These are phyloP conservation scores for Rhexocercosporidium sp. DNA, from an alignment of 2,329 filamentous ascomycete species.

Conservation along the genomic window DNA sequence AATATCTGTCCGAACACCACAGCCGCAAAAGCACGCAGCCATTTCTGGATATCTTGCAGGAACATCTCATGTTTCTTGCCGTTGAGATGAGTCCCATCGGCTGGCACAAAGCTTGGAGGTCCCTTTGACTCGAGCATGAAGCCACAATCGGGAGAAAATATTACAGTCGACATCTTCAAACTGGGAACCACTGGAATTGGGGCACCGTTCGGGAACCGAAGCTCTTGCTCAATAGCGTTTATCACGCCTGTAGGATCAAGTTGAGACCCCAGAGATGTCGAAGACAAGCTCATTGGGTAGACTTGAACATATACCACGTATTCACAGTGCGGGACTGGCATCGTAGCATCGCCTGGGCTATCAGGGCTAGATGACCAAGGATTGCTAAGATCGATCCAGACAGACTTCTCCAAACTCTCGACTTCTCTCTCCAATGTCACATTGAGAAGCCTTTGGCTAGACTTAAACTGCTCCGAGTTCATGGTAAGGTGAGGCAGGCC, in stretches of 20 bases:
- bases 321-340: conserved; percentile 80
- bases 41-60: conserved; percentile 61
- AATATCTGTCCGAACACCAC: conserved; percentile 66
- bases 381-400: conserved; percentile 63
- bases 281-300: conserved; percentile 45
- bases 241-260: conserved; percentile 48
- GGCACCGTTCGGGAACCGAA: conserved; percentile 64
- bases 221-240: conserved; percentile 63
- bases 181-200: conserved; percentile 58
- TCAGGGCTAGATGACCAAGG: conserved; percentile 79
- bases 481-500: conserved; percentile 83
- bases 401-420: conserved; percentile 62
- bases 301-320: conserved; percentile 86
- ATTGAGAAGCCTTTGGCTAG: conserved; percentile 71
- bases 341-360: conserved; percentile 61
- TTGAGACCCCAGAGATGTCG: conserved; percentile 40
- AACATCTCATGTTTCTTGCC: conserved; percentile 67
- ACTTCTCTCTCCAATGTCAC: conserved; percentile 72
- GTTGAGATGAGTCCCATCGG: conserved; percentile 59
- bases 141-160: conserved; percentile 72
- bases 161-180: conserved; percentile 65
- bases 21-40: conserved; percentile 60
- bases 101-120: conserved; percentile 58
- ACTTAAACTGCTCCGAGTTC: conserved; percentile 56
- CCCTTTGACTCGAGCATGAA: conserved; percentile 71